phyloP scores from a whole-genome alignment of 768 basidiomycete species.

The Punctularia strigosozonata region DNA sequence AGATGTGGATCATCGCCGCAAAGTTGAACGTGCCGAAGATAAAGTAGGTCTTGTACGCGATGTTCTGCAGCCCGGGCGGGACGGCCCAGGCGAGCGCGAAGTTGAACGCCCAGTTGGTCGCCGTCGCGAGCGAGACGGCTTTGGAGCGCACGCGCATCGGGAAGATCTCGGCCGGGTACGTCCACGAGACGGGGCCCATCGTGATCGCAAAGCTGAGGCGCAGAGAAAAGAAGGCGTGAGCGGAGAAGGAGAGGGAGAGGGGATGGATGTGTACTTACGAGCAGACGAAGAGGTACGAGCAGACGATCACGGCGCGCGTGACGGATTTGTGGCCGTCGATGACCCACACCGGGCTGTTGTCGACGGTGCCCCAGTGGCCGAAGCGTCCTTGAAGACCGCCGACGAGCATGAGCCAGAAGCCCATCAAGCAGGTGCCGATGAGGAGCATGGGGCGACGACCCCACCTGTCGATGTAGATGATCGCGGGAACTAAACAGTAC shows the following conservation, averaged over 20 bases:
- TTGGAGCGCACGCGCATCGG: slow-evolving; percentile 60
- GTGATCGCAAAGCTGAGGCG: slow-evolving; percentile 44
- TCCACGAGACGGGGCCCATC: slow-evolving; percentile 53
- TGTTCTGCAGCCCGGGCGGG: slow-evolving; percentile 52
- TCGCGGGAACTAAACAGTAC: slow-evolving; percentile 23
- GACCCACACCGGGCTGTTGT: slow-evolving; percentile 32
- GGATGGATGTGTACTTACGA: slow-evolving; percentile 14
- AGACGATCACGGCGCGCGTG: slow-evolving; percentile 66
- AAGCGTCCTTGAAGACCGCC: slow-evolving; percentile 62
- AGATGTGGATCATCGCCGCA: slow-evolving; percentile 54
- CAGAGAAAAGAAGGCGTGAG: background rate
- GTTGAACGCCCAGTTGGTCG: slow-evolving; percentile 46
- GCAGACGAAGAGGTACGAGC: slow-evolving; percentile 69
- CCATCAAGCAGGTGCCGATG: slow-evolving; percentile 54
- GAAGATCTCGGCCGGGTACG: slow-evolving; percentile 62
- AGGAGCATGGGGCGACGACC: slow-evolving; percentile 71
- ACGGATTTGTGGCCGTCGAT: slow-evolving; percentile 40
- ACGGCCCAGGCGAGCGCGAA: slow-evolving; percentile 67
- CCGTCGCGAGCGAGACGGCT: slow-evolving; percentile 34
- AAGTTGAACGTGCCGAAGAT: slow-evolving; percentile 73
- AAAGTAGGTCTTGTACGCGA: slow-evolving; percentile 70
- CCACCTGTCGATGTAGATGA: slow-evolving; percentile 65
- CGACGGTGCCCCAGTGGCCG: slow-evolving; percentile 47
- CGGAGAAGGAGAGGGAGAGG: slow-evolving; percentile 1
- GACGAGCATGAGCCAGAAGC: slow-evolving; percentile 67